These are phyloP conservation scores for Ustulina deusta DNA, from an alignment of 2,329 filamentous ascomycete species.

Conservation along the genomic window DNA sequence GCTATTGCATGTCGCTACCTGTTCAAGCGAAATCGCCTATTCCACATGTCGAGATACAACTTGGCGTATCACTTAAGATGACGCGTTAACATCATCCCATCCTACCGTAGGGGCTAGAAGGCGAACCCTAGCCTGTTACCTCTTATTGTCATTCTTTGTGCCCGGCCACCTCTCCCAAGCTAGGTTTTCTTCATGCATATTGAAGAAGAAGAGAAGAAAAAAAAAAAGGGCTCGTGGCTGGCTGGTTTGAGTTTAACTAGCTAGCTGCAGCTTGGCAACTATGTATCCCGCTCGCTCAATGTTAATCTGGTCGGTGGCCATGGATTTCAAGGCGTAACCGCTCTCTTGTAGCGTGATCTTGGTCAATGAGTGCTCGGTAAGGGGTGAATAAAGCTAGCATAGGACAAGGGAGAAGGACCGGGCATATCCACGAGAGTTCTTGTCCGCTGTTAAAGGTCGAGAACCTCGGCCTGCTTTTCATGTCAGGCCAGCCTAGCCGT, in stretches of 20 bases:
- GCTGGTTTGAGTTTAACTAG: constrained; percentile 11
- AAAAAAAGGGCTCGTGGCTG: constrained; percentile 3
- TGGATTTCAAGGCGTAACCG: constrained; percentile 8
- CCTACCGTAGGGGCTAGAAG: constrained; percentile 1
- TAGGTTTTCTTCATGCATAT: constrained; percentile 15
- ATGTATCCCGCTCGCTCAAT: constrained; percentile 2
- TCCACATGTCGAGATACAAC: constrained; percentile 15
- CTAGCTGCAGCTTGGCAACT: constrained; percentile 21
- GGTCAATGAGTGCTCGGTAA: constrained; percentile 5
- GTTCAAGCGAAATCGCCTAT: constrained; percentile 18
- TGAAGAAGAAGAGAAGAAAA: no score
- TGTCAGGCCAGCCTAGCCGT: neutral
- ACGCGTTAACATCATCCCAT: constrained; percentile 14
- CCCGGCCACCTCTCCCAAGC: constrained; percentile 3
- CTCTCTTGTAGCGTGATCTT: neutral
- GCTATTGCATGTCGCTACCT: constrained; percentile 16
- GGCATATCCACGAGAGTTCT: neutral
- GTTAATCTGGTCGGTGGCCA: neutral
- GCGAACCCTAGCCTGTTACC: constrained; percentile 1
- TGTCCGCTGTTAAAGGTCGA: neutral
- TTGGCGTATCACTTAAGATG: constrained; percentile 12
- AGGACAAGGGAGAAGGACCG: neutral
- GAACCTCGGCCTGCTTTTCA: neutral
- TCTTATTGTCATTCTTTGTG: constrained; percentile 4
- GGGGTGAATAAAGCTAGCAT: constrained; percentile 10